These are phyloP conservation scores for Hanseniaspora valbyensis DNA, from an alignment of 805 yeast species.

Conservation along the genomic window DNA sequence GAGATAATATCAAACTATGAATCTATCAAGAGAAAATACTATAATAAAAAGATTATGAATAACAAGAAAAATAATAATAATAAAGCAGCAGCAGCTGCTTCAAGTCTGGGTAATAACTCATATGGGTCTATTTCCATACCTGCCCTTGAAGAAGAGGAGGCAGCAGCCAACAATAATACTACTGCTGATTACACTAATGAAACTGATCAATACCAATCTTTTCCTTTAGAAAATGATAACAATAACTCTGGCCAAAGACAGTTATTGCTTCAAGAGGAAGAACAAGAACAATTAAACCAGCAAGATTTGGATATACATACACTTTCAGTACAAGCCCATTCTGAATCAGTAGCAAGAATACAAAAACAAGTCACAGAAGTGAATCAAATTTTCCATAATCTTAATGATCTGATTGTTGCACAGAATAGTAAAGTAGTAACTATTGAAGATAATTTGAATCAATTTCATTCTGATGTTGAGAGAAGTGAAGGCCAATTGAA, in stretches of 20 bases:
- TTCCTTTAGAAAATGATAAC: conserved; percentile 19
- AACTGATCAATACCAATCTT: conserved; percentile 34
- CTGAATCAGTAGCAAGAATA: conserved; percentile 58
- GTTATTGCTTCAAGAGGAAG: conserved; percentile 20
- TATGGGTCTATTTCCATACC: conserved; percentile 17
- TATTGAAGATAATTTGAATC: conserved; percentile 66
- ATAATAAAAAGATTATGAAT: conserved; percentile 33
- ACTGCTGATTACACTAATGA: not conserved
- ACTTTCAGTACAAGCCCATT: conserved; percentile 58
- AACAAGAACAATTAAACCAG: conserved; percentile 31
- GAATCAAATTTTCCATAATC: conserved; percentile 71
- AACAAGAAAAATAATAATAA: not conserved
- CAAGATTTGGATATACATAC: conserved; percentile 55
- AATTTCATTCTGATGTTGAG: conserved; percentile 51
- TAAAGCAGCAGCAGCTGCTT: not conserved
- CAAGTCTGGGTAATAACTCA: too few species aligned
- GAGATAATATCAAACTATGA: conserved; percentile 40
- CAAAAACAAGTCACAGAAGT: conserved; percentile 74
- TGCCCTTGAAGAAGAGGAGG: not conserved
- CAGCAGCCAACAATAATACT: not conserved
- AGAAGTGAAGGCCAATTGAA: conserved; percentile 59
- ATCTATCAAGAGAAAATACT: conserved; percentile 36
- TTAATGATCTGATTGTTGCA: conserved; percentile 65
- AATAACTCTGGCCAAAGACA: conserved; percentile 24
- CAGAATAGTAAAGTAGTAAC: conserved; percentile 81